These are phyloP conservation scores for Heliamphora exappendiculata DNA, from an alignment of 148 eudicot genomes.

Conservation along the genomic window DNA sequence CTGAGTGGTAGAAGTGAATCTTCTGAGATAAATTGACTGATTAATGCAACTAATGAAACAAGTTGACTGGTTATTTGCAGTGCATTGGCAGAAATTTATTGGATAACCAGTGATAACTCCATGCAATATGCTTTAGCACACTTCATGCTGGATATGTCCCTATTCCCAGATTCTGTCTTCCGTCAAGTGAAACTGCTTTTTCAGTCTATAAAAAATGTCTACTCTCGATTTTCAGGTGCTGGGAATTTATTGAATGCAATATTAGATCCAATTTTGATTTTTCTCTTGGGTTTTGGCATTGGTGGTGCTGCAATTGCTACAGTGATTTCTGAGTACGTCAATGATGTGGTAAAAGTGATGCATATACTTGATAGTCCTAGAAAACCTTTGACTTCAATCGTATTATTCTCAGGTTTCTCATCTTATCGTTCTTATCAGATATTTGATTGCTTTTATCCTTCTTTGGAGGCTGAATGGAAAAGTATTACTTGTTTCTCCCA, in stretches of 20 bases:
- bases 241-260: conserved; percentile 79
- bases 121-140: neutral
- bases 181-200: neutral
- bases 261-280: conserved; percentile 70
- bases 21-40: neutral
- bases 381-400: neutral
- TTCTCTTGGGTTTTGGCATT: conserved; percentile 58
- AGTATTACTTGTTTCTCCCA: conserved; percentile 56
- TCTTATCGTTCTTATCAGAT: conserved; percentile 36
- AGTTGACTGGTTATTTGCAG: neutral
- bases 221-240: conserved; percentile 45
- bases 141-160: neutral
- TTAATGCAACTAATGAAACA: neutral
- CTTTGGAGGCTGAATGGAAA: conserved; percentile 68
- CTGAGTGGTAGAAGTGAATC: neutral
- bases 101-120: neutral
- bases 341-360: conserved; percentile 42
- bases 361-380: conserved; percentile 2
- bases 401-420: conserved; percentile 11
- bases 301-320: conserved; percentile 91
- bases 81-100: neutral
- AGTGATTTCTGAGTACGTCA: conserved; percentile 96
- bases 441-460: conserved; percentile 64
- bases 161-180: neutral
- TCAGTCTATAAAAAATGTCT: conserved; percentile 4